These are phyloP conservation scores for Clarireedia paspali DNA, from an alignment of 2,329 filamentous ascomycete species.

Conservation along the genomic window DNA sequence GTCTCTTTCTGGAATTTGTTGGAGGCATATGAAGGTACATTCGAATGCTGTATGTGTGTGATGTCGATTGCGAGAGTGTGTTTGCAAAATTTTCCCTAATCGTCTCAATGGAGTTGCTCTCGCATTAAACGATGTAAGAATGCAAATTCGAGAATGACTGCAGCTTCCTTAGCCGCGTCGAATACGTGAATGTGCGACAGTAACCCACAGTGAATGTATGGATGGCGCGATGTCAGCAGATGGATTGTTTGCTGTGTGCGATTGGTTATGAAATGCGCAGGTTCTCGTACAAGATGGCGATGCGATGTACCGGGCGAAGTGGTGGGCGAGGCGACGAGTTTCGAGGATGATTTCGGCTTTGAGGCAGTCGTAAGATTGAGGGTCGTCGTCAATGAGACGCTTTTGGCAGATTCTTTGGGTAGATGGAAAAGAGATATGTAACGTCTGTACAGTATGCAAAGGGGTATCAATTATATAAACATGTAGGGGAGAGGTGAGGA, in stretches of 20 bases:
- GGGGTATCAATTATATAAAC: no score
- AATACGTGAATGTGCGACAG: constrained; percentile 10
- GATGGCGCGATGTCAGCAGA: not conserved
- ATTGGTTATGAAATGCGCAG: constrained; percentile 11
- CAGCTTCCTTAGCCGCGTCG: constrained; percentile 25
- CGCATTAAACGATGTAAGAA: not conserved
- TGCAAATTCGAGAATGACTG: constrained; percentile 24
- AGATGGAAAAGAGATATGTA: no score
- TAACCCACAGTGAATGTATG: constrained; percentile 11
- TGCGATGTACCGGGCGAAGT: not conserved
- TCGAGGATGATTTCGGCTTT: no score
- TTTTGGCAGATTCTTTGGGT: no score
- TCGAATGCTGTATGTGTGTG: constrained; percentile 4
- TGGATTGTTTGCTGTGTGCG: constrained; percentile 8
- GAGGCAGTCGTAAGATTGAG: no score
- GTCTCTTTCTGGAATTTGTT: constrained; percentile 58
- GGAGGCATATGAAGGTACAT: constrained; percentile 28
- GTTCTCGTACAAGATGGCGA: constrained; percentile 17
- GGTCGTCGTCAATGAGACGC: no score
- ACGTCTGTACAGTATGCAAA: no score
- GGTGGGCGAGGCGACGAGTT: no score
- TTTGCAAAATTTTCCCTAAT: not conserved
- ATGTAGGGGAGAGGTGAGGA: no score
- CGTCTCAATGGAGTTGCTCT: not conserved
- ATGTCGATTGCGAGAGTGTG: not conserved